Base-by-base conservation (phyloP, 805 yeast species). In the Scheffersomyces lignosus region DNA sequence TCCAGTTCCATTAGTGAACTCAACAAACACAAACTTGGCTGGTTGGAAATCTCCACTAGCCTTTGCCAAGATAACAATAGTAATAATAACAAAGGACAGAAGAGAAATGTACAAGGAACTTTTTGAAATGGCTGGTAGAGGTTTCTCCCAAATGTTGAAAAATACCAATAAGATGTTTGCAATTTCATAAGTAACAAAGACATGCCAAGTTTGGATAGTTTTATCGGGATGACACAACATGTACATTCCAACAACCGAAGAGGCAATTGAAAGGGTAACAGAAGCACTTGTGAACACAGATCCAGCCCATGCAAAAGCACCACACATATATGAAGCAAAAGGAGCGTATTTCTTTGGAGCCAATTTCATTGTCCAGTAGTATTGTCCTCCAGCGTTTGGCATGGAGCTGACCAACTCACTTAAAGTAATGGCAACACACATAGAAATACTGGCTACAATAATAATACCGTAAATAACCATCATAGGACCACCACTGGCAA, bases 261-360 rank as follows among this genome's bases (percentile, higher is more conserved):
- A 56, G 4, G 81, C 80, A 27, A 79, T 62, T 3, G 82, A 66
- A 22, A 81, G 56, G 4, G 80, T 73, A 13, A 77, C 77, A 1
- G 83, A 76, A 5, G 85, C 81, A 34, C 77, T 69, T 7, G 85
- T 78, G 56, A 80, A 80, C 13, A 80, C 62, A 2, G 84, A 56
- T 8, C 85, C 84, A 23, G 76, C 73, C 74, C 79, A 77, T 24
- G 81, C 82, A 43, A 77, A 66, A 15, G 80, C 70, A n/a, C 84
- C 86, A 44, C 84, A 76, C 60, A 70, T 45, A 48, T 72, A 80
- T 2, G 85, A 78, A 28, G 70, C 65, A 38, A 78, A 73, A 15
- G 68, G 55, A 8, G 76, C 70, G 36, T 64, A 61, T 38, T 62
- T 64, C 24, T 66, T 68, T 7, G 81, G 81, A 5, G 81, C 77